A percentile compares a stretch with the other conserved stretches of the same genome.
Conservation (phyloP, 805 yeast species). For the Lachancea kluyveri region DNA sequence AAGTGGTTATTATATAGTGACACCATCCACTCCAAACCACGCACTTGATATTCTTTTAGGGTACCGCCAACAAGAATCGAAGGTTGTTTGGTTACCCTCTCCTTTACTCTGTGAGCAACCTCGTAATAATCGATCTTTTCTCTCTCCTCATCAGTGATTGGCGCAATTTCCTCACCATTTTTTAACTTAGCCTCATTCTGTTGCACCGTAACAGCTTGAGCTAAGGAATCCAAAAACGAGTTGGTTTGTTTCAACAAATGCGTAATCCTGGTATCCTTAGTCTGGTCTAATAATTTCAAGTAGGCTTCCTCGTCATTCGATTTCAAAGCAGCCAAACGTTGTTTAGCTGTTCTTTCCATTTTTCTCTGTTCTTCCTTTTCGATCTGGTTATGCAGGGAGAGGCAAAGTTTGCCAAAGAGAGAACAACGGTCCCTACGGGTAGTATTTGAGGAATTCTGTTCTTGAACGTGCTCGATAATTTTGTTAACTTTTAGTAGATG, state of each 20-base stretch:
- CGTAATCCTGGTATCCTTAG: conserved; percentile 82
- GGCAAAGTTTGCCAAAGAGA: conserved; percentile 27
- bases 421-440: conserved; percentile 24
- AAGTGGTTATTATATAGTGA: conserved; percentile 89
- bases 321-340: conserved; percentile 79
- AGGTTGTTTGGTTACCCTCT: conserved; percentile 62
- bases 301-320: conserved; percentile 88
- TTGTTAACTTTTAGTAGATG: conserved; percentile 43
- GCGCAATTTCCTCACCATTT: conserved; percentile 32
- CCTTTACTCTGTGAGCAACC: conserved; percentile 73
- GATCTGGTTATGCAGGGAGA: conserved; percentile 29
- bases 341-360: conserved; percentile 76
- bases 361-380: conserved; percentile 74
- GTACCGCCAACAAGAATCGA: conserved; percentile 67
- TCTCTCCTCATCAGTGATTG: conserved; percentile 43
- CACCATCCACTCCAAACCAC: conserved; percentile 99
- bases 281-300: conserved; percentile 74
- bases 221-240: conserved; percentile 66
- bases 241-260: conserved; percentile 79
- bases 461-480: conserved; percentile 30
- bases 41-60: conserved; percentile 76
- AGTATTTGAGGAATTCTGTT: conserved; percentile 21
- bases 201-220: conserved; percentile 73
- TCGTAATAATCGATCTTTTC: conserved; percentile 74
- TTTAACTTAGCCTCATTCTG: conserved; percentile 41